phyloP scores from a whole-genome alignment of 1,284 basidiomycete genomes.

The Boletus mariae region DNA sequence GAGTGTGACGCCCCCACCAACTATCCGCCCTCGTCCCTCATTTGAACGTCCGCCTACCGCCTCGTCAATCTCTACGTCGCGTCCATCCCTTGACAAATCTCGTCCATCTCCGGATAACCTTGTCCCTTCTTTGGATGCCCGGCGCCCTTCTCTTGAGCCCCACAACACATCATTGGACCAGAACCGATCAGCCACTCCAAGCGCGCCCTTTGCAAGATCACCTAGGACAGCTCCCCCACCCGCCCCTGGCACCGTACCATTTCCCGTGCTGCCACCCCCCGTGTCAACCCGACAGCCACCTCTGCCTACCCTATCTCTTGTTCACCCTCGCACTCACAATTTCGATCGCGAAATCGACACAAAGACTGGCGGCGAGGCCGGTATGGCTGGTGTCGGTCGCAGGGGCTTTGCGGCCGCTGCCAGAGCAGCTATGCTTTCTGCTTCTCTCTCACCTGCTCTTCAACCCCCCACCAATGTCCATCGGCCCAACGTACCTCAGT shows the following conservation, averaged over 20 bases:
- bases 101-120: constrained; percentile 15
- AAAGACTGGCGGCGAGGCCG: constrained; percentile 73
- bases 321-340: constrained; percentile 1
- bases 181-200: background rate
- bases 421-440: constrained; percentile 59
- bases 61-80: constrained; percentile 12
- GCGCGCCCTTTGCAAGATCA: constrained; percentile 3
- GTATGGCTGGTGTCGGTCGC: constrained; percentile 87
- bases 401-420: constrained; percentile 82
- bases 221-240: constrained; percentile 12
- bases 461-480: constrained; percentile 31
- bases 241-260: constrained; percentile 8
- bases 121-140: constrained; percentile 9
- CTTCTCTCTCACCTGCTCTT: constrained; percentile 17
- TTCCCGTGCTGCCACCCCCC: constrained; percentile 11
- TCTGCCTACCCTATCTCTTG: constrained; percentile 17
- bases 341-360: constrained; percentile 47
- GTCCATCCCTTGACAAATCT: constrained; percentile 15
- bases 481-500: constrained; percentile 45
- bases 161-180: constrained; percentile 8
- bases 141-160: constrained; percentile 19
- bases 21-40: constrained; percentile 12
- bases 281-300: constrained; percentile 20
- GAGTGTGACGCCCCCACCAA: constrained; percentile 11
- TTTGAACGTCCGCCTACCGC: constrained; percentile 17